Evolutionary conservation across 2,329 filamentous ascomycete genomes (phyloP).

Genomic region (Paramyrothecium roridum): DNA sequence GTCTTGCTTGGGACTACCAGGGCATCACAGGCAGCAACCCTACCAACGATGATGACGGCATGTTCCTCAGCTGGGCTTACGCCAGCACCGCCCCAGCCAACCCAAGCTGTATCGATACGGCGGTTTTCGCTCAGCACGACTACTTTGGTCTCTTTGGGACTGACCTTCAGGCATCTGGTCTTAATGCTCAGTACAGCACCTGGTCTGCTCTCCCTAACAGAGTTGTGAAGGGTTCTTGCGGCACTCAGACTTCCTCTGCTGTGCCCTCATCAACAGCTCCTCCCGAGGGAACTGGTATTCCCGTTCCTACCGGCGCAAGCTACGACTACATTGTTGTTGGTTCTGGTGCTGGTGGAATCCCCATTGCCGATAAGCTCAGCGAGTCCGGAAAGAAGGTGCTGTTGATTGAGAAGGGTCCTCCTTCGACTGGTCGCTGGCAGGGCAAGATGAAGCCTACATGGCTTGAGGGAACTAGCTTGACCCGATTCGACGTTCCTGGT

Average conservation of each 20-base stretch:
- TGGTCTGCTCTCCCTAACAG: constrained; percentile 43
- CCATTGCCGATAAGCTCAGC: constrained; percentile 54
- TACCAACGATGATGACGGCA: constrained; percentile 38
- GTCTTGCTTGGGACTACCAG: constrained; percentile 50
- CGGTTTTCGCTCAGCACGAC: constrained; percentile 51
- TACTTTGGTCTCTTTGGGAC: constrained; percentile 48
- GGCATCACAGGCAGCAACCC: constrained; percentile 34
- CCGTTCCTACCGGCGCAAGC: constrained; percentile 24
- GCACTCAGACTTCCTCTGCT: constrained; percentile 12
- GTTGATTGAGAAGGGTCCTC: constrained; percentile 58
- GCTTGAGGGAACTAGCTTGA: constrained; percentile 59
- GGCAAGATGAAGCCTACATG: constrained; percentile 60
- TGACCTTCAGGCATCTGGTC: constrained; percentile 28
- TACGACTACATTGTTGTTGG: constrained; percentile 66
- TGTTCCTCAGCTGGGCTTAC: constrained; percentile 56
- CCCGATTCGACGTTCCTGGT: constrained; percentile 69
- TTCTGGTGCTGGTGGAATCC: constrained; percentile 58
- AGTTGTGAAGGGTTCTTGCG: constrained; percentile 30
- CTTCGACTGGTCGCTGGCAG: constrained; percentile 63
- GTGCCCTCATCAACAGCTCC: constrained; percentile 21
- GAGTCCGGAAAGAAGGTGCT: constrained; percentile 64
- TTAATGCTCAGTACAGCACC: constrained; percentile 35
- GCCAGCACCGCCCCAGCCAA: constrained; percentile 39
- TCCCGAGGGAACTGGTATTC: constrained; percentile 21
- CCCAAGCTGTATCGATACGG: constrained; percentile 37